Percentiles rank a stretch among this genome's conserved stretches.
phyloP scores from a whole-genome alignment of 331 rosid genomes.

The Phaseolus coccineus region DNA sequence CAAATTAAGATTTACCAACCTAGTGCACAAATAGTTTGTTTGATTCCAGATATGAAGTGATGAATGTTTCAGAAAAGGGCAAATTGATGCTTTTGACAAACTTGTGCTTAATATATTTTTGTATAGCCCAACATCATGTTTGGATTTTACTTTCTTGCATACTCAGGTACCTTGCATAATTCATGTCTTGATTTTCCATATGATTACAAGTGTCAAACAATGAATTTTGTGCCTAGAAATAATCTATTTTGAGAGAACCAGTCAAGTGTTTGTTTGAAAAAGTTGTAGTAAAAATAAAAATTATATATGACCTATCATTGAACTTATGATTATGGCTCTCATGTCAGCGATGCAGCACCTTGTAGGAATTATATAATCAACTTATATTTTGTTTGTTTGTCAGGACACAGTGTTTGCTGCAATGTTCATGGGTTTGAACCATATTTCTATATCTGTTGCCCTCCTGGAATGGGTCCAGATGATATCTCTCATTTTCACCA shows the following conservation, averaged over 20 bases:
- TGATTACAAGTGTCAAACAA: constrained; percentile 33
- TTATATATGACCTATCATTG: not conserved
- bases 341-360: not conserved
- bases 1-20: constrained; percentile 21
- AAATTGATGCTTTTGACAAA: constrained; percentile 5
- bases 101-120: constrained; percentile 7
- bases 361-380: constrained; percentile 37
- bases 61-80: constrained; percentile 13
- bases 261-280: constrained; percentile 12
- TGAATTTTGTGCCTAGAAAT: constrained; percentile 7
- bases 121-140: not conserved
- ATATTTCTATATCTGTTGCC: constrained; percentile 87
- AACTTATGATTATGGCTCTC: constrained; percentile 20
- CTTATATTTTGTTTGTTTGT: constrained; percentile 40
- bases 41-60: constrained; percentile 21
- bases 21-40: not conserved
- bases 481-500: constrained; percentile 79
- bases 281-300: constrained; percentile 4
- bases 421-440: constrained; percentile 97
- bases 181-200: constrained; percentile 12
- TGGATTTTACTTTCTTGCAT: constrained; percentile 23
- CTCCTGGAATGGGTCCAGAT: constrained; percentile 92
- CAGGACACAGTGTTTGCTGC: constrained; percentile 96
- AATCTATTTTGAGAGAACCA: not conserved
- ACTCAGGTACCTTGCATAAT: constrained; percentile 14